Evolutionary conservation across 306 rosid genomes (phyloP), one percentile per base, ranked within the genome.

Genomic region (Medicago lupulina): DNA sequence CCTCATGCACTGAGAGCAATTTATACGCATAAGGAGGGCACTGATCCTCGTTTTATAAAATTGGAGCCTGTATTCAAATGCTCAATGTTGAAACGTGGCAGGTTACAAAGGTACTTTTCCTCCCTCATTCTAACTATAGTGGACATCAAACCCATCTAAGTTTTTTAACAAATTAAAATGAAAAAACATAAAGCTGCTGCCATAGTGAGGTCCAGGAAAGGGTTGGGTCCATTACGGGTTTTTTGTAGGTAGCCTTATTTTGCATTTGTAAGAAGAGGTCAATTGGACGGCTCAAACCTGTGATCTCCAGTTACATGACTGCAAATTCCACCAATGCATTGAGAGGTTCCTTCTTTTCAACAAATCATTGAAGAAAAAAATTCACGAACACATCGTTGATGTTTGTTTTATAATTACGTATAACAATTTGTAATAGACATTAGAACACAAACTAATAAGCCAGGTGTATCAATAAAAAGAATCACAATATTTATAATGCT

Each of bases 11-110:
- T 89, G 85, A 85, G 81, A 80, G 83, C 54, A 49, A 83, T 90
- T 69, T 95, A 89, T 88, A 73, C 67, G 64, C 81, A 65, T 36
- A 73, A 63, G 60, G 96, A 88, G 80, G 85, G 83, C 75, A 92
- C 89, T 9, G 99, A 95, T 84, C 96, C 97, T n/a, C 97, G 97
- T 43, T 92, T 95, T 86, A 81, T 90, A 60, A 92, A 89, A 81
- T 80, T 90, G 84, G 84, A 85, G 31, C 97, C 97, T 23, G 89
- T 87, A 79, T 95, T 95, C 82, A 90, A 81, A 87, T 86, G 97
- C 85, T 89, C 97, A 41, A 72, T 74, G 79, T 73, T 92, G 86
- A 95, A 85, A 80, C 81, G 85, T 61, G 90, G 90, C 23, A 81
- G 89, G 51, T 44, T 18, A 64, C 89, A 86, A 65, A 90, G 98